Base-by-base conservation (phyloP, 1,284 basidiomycete species). In the Trametes sp. region DNA sequence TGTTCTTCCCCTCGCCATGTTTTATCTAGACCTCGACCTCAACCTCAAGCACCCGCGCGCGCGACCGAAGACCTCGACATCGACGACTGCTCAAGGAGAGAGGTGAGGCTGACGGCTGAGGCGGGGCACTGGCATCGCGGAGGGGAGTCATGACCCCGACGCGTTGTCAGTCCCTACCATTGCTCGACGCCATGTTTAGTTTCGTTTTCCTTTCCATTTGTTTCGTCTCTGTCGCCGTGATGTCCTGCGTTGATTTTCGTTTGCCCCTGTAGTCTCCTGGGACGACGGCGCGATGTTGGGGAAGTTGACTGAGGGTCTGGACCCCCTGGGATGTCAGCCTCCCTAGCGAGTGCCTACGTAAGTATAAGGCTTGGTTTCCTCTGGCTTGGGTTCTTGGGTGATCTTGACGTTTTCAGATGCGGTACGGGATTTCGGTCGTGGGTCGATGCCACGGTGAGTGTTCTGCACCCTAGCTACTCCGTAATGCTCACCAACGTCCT, bases 231-330 rank as follows among this genome's bases (percentile, higher is more conserved):
- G n/a, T n/a, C n/a, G n/a, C 44, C 5, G n/a, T 26, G 26, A 23
- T 45, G 16, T 26, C 41, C 46, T 21, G 19, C 16, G 48, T 48
- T 57, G 38, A 36, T 52, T 38, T 10, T 6, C 14, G 10, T 21
- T 33, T 24, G 10, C 8, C 24, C 33, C 11, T 1, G 21, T 36
- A 35, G n/a, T 50, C 44, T 35, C 33, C 5, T 19, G 9, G 2
- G 49, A 33, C 16, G n/a, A 3, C 23, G 33, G 14, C 7, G 2
- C 21, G 48, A 48, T 38, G 56, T 50, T 48, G 56, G 56, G 36
- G 56, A 33, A 35, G 56, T 42, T 51, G 56, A 23, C 48, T n/a
- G 55, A 57, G 56, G 56, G 56, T 28, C 51, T 57, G 56, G 56
- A 57, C 51, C 36, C 56, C 56, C 48, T 3, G 33, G 3, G 56